Evolutionary conservation across 2,329 filamentous ascomycete genomes (phyloP), one percentile per base, ranked within the genome.

Genomic region (Trichophyton equinum): DNA sequence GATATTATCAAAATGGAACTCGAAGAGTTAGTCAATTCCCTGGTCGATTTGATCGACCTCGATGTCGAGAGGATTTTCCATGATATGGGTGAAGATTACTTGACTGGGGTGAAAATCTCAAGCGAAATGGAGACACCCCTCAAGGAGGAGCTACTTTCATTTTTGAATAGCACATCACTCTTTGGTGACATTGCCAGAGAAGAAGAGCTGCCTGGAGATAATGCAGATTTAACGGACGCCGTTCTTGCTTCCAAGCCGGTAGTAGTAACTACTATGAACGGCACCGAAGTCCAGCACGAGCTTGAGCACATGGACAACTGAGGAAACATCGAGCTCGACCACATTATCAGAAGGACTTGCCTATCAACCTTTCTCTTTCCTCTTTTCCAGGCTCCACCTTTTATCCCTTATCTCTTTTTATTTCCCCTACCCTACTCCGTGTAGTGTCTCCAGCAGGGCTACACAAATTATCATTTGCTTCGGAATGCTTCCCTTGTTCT

Each of bases 41-140:
- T 61, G 13, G 18, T 76, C 78, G 30, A 77, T 81, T 2, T 77
- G 78, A 15, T 57, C 1, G 1, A 8, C 2, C 25, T 36, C 6
- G 44, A 20, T 1, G 25, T 53, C 2, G 27, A 30, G 8, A 40
- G 53, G 7, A 33, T 61, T 25, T 46, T 25, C 15, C 44, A 22
- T 11, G 9, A 4, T 2, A 57, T 62, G 13, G 15, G 22, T 1
- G 44, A 27, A 1, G 57, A 62, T 27, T 62, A 59, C 57, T 53
- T n/a, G 27, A 30, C 46, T 2, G 44, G n/a, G 25, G 7, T 62
- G 36, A 49, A 62, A 36, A 27, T 11, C 40, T n/a, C 25, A 4
- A 44, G 53, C 13, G 33, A 22, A 8, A 22, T 20, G 36, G 57
- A 59, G 4, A n/a, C 15, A 36, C 13, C 56, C 4, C 11, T 59